phyloP scores from a whole-genome alignment of 768 basidiomycete species.

The Tylopilus balloui region DNA sequence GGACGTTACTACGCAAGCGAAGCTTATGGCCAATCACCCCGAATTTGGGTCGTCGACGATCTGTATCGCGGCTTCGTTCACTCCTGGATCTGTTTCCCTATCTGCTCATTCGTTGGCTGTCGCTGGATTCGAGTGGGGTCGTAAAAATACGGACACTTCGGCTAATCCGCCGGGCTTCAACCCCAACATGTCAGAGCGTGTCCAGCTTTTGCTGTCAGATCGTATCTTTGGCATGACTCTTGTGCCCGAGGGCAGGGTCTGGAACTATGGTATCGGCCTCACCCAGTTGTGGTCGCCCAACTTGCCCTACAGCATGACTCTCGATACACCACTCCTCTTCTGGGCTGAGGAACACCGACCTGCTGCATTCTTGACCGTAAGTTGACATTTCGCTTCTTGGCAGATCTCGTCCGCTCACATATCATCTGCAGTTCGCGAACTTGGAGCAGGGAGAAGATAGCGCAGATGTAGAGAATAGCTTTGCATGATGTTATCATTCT shows the following conservation, averaged over 20 bases:
- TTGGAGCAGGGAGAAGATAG: conserved; percentile 89
- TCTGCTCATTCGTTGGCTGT: conserved; percentile 89
- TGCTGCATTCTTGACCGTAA: conserved; percentile 86
- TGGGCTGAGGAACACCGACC: conserved; percentile 96
- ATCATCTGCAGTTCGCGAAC: conserved; percentile 65
- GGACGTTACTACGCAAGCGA: conserved; percentile 92
- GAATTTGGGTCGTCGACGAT: conserved; percentile 94
- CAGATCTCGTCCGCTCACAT: conserved; percentile 1
- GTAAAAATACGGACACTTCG: conserved; percentile 87
- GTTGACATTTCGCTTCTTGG: conserved; percentile 26
- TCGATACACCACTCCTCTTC: conserved; percentile 93
- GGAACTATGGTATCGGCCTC: conserved; percentile 95
- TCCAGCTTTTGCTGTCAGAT: conserved; percentile 89
- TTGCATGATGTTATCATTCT: conserved; percentile 53
- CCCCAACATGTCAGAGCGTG: conserved; percentile 97
- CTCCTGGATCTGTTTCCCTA: conserved; percentile 94
- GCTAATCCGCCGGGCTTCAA: conserved; percentile 90
- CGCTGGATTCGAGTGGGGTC: conserved; percentile 96
- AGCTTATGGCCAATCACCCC: conserved; percentile 93
- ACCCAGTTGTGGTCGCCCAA: conserved; percentile 88
- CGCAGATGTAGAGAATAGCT: conserved; percentile 93
- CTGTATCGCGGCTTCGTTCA: conserved; percentile 92
- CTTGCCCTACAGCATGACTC: conserved; percentile 73
- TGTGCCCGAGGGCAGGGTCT: conserved; percentile 89
- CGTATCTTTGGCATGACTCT: conserved; percentile 94